phyloP scores from a whole-genome alignment of 352 stramenopile genomes.

The Peronospora farinosa region DNA sequence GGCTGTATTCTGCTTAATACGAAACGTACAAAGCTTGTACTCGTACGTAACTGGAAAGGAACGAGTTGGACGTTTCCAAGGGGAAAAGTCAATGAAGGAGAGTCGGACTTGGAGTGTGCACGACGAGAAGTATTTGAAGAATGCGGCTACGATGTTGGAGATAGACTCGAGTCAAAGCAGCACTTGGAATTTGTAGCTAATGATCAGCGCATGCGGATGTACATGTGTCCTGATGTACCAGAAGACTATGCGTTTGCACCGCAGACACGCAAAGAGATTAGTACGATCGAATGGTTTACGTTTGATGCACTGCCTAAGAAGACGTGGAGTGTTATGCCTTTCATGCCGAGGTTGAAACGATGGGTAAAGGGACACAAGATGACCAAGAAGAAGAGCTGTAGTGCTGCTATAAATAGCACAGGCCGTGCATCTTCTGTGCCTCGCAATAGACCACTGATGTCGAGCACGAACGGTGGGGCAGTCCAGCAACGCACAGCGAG shows the following conservation, averaged over 20 bases:
- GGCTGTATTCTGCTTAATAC: conserved; percentile 91
- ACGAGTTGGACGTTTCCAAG: conserved; percentile 89
- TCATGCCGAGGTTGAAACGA: conserved; percentile 83
- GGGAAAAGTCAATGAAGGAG: conserved; percentile 91
- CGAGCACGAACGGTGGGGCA: conserved; percentile 36
- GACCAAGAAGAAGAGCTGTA: conserved; percentile 48
- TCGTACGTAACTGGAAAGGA: conserved; percentile 89
- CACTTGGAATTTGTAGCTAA: conserved; percentile 82
- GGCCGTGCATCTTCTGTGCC: conserved; percentile 66
- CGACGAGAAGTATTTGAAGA: conserved; percentile 90
- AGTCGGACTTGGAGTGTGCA: conserved; percentile 85
- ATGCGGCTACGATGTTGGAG: conserved; percentile 84
- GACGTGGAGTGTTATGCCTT: conserved; percentile 91
- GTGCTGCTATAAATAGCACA: conserved; percentile 32
- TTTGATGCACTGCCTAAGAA: conserved; percentile 89
- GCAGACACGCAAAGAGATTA: conserved; percentile 93
- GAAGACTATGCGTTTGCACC: conserved; percentile 90
- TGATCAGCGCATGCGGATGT: conserved; percentile 89
- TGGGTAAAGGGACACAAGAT: conserved; percentile 85
- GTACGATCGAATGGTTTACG: conserved; percentile 87
- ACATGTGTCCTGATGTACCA: conserved; percentile 86
- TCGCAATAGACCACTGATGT: conserved; percentile 50
- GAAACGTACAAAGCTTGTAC: conserved; percentile 78
- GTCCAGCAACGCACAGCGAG: conserved; percentile 19
- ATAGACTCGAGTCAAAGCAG: conserved; percentile 74